Conservation (phyloP, 805 yeast genomes). For the Pichia deserticola region DNA sequence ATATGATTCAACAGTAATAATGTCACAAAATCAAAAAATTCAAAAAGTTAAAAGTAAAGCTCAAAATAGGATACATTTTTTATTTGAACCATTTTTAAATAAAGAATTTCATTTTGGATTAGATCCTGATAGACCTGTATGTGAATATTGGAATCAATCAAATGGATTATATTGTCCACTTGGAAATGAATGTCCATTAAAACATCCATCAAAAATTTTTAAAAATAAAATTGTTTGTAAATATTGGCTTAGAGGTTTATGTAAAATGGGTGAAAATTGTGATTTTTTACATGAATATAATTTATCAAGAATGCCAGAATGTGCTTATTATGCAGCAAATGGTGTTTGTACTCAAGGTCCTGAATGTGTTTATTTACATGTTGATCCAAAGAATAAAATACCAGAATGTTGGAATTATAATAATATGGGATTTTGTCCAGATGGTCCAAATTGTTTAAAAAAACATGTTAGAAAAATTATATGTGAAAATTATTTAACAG, state of each 20-base stretch:
- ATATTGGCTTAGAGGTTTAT: constrained; percentile 96
- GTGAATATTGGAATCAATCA: constrained; percentile 62
- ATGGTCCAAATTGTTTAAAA: constrained; percentile 78
- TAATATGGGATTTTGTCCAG: constrained; percentile 85
- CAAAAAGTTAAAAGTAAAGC: constrained; percentile 13
- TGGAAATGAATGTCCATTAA: constrained; percentile 79
- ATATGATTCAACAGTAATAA: constrained; percentile 10
- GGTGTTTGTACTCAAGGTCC: constrained; percentile 89
- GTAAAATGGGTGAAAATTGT: constrained; percentile 94
- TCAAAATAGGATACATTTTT: constrained; percentile 23
- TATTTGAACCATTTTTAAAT: constrained; percentile 77
- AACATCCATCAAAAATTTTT: constrained; percentile 59
- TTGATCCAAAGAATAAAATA: constrained; percentile 82
- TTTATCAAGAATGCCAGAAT: constrained; percentile 92
- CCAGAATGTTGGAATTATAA: constrained; percentile 76
- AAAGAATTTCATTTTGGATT: constrained; percentile 75
- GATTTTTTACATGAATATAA: constrained; percentile 95
- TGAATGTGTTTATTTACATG: constrained; percentile 88
- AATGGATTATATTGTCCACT: constrained; percentile 62
- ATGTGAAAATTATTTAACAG: constrained; percentile 77
- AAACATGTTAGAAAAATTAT: constrained; percentile 70
- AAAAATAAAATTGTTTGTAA: constrained; percentile 85
- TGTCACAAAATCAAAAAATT: constrained; percentile 13
- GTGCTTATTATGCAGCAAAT: constrained; percentile 74
- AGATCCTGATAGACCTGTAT: constrained; percentile 84